A percentile compares a stretch with the other conserved stretches of the same genome.
These are phyloP conservation scores for Pinguiococcus pyrenoidosus DNA, from an alignment of 108 stramenopile genomes.

Conservation along the genomic window DNA sequence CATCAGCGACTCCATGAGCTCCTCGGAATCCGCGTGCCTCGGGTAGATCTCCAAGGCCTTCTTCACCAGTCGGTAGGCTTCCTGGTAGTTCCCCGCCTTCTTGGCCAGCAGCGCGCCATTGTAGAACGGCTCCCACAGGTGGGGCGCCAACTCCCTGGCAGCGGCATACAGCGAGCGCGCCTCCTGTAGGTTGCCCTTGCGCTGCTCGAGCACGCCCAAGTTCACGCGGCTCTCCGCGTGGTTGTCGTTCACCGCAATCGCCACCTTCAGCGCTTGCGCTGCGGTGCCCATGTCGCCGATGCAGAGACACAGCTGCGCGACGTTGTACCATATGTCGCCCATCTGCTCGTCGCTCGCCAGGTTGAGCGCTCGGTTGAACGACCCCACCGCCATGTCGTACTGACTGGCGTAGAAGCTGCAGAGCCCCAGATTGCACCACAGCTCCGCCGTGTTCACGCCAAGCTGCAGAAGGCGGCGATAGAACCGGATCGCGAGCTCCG, in stretches of 20 bases:
- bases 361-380: conserved; percentile 42
- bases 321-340: conserved; percentile 35
- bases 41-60: conserved; percentile 25
- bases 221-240: conserved; percentile 42
- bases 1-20: conserved; percentile 23
- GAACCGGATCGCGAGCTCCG: conserved; percentile 46
- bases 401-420: conserved; percentile 47
- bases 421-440: conserved; percentile 51
- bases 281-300: conserved; percentile 49
- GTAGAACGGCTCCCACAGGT: conserved; percentile 36
- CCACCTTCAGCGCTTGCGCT: conserved; percentile 44
- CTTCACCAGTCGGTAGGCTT: conserved; percentile 13
- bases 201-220: conserved; percentile 43
- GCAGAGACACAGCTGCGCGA: conserved; percentile 39
- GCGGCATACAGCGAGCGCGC: conserved; percentile 19
- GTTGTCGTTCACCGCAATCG: conserved; percentile 23
- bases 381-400: conserved; percentile 49
- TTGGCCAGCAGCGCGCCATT: conserved; percentile 38
- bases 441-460: conserved; percentile 34
- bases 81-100: conserved; percentile 34
- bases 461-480: conserved; percentile 48
- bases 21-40: conserved; percentile 27
- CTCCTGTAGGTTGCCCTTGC: conserved; percentile 31
- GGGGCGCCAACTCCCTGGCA: conserved; percentile 24
- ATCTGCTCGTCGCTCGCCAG: conserved; percentile 24